Evolutionary conservation across 2,329 filamentous ascomycete species (phyloP), one percentile per base, ranked within the genome.

Genomic region (Chrysoporthe deuterocubensis): DNA sequence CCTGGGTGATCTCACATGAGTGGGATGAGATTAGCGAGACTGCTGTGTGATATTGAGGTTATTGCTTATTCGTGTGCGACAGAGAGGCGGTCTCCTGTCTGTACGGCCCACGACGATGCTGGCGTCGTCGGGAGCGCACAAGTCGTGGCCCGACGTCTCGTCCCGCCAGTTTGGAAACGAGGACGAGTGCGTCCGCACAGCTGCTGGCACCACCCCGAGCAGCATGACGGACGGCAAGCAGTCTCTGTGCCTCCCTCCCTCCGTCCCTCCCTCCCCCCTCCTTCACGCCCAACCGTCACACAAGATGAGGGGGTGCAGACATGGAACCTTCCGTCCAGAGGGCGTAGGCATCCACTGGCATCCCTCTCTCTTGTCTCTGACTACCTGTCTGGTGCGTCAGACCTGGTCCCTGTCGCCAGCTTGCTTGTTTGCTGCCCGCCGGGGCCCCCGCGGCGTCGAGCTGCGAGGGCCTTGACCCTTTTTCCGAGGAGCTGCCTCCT

Each of bases 21-120:
- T 26, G 26, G 59, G 43, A 52, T 48, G 42, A 68, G 66, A 70
- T 70, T 63, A 70, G 68, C 68, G 68, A 70, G 59, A 13, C 43
- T 60, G 66, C 46, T 64, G 68, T 62, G 56, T 56, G 52, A 70
- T 62, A 5, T 60, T 66, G 68, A 48, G 48, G 56, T 42, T 16
- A n/a, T 50, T 6, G 59, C 59, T 32, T 54, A 37, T 43, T 11
- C 13, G 50, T 4, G 37, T 26, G 18, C 57, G n/a, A 21, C n/a
- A 44, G 42, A 46, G 11, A 5, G 4, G 9, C 6, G 42, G 26
- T 42, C 3, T 32, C 43, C 18, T n/a, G 59, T 5, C 26, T 11
- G 11, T 26, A 32, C 16, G 26, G 26, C n/a, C 26, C 43, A 16
- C 42, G 26, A 5, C 14, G 21, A 44, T 61, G n/a, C 48, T 26